Conservation (phyloP, 805 yeast genomes). For the Metschnikowia cerradonensis region DNA sequence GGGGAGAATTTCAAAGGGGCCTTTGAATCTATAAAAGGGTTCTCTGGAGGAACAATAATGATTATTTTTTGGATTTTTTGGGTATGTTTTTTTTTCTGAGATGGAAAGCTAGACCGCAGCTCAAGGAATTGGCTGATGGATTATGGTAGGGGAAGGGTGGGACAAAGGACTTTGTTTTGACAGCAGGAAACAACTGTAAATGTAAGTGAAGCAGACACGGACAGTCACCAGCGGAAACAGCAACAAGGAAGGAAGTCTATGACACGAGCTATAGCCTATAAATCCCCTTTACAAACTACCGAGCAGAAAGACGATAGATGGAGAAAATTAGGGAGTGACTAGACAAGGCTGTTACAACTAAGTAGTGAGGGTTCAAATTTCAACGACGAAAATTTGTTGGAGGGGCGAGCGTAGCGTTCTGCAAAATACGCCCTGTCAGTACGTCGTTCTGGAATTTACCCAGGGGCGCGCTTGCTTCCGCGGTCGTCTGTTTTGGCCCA, state of each 20-base stretch:
- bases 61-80: slow-evolving; percentile 4
- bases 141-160: not conserved
- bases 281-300: slow-evolving; percentile 9
- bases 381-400: slow-evolving; percentile 16
- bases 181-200: not conserved
- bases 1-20: not conserved
- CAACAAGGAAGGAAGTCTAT: not conserved
- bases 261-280: slow-evolving; percentile 15
- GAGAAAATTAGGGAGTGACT: slow-evolving; percentile 6
- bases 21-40: not conserved
- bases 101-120: not conserved
- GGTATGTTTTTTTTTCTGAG: not conserved
- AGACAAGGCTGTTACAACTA: slow-evolving; percentile 14
- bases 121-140: not conserved
- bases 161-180: not conserved
- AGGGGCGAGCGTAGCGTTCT: slow-evolving; percentile 18
- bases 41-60: not conserved
- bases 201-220: slow-evolving; percentile 1
- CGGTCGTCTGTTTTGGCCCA: not conserved
- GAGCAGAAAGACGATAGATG: slow-evolving; percentile 5
- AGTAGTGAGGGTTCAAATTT: slow-evolving; percentile 2
- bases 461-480: not conserved
- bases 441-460: slow-evolving; percentile 13
- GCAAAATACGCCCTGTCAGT: slow-evolving; percentile 12
- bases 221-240: not conserved